Percentiles rank a stretch among this genome's conserved stretches.
Evolutionary conservation across 768 basidiomycete genomes (phyloP).

Genomic region (Kwoniella heveanensis): DNA sequence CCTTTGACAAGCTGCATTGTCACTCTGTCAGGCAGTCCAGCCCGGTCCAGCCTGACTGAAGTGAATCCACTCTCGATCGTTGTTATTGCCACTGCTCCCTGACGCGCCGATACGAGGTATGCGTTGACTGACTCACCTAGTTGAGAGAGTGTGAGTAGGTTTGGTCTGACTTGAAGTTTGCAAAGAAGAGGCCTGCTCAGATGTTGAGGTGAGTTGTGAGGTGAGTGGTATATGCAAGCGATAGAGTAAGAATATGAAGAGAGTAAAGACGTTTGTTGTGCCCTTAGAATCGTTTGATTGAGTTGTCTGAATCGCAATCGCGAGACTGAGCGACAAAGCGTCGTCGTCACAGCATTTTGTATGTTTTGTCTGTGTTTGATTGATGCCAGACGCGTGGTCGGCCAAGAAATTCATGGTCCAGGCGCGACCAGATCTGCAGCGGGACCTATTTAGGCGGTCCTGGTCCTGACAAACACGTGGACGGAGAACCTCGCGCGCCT

Average conservation of each 20-base stretch:
- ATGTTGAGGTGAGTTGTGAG: neutral
- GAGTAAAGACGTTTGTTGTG: neutral
- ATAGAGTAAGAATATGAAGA: slow-evolving; percentile 1
- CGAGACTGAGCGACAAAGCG: neutral
- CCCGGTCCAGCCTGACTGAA: neutral
- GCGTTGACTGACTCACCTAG: neutral
- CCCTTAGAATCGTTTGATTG: neutral
- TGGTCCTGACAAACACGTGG: too few relatives aligned
- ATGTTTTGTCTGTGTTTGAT: neutral
- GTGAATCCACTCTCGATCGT: neutral
- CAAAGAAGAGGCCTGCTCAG: slow-evolving; percentile 20
- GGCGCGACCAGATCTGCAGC: neutral
- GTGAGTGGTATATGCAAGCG: neutral
- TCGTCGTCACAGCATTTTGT: neutral
- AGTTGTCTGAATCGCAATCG: slow-evolving; percentile 1
- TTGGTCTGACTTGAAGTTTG: slow-evolving; percentile 6
- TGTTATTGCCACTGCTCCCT: neutral
- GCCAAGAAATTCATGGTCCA: neutral
- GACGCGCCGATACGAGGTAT: neutral
- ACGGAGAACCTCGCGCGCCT: neutral
- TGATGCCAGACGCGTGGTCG: neutral
- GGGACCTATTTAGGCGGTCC: too few relatives aligned
- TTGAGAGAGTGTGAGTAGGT: slow-evolving; percentile 18
- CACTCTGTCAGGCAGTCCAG: too few relatives aligned
- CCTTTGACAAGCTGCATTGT: too few relatives aligned